Base-by-base conservation (phyloP, 169 alveolate genomes). In the Perkinsus marinus region DNA sequence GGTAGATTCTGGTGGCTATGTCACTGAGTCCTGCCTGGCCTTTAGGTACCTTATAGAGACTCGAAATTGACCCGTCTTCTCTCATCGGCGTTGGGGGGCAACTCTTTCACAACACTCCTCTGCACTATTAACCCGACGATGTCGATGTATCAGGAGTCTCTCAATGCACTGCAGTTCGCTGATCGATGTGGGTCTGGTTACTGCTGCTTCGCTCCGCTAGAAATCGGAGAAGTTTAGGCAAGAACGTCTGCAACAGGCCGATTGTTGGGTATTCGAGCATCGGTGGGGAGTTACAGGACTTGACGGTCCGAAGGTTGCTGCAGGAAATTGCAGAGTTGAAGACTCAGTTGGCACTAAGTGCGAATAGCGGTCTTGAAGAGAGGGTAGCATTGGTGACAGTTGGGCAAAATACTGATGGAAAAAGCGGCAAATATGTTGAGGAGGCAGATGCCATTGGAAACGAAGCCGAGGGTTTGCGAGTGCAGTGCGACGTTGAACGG, bases 21-120 rank as follows among this genome's bases (percentile, higher is more conserved):
- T n/a, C n/a, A n/a, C n/a, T n/a, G n/a, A n/a, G n/a, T n/a, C n/a
- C n/a, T n/a, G n/a, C n/a, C n/a, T n/a, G n/a, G n/a, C n/a, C n/a
- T n/a, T n/a, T 89, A 39, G 90, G 92, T 95, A 26, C 96, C 96
- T 30, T 94, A 92, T 91, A 79, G 96, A 69, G 97, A 95, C 34
- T 92, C 96, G 0, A 94, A 95, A 90, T 90, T 95, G 90, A 94
- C 97, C 9, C 92, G 95, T 43, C 94, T 95, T 0, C 92, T 95
- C 68, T 41, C 39, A 16, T 38, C 68, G 26, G 39, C 91, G 22
- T 41, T 89, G 68, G 91, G 91, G 6, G 91, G 91, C 68, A 89
- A 89, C 37, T 36, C 47, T 34, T 89, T 89, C 68, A 89, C 91
- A 17, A 89, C 91, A 39, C 46, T 89, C 6, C 91, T 89, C 7